Conservation (phyloP, 2,329 filamentous ascomycete species). For the Trichoderma aggressivum region DNA sequence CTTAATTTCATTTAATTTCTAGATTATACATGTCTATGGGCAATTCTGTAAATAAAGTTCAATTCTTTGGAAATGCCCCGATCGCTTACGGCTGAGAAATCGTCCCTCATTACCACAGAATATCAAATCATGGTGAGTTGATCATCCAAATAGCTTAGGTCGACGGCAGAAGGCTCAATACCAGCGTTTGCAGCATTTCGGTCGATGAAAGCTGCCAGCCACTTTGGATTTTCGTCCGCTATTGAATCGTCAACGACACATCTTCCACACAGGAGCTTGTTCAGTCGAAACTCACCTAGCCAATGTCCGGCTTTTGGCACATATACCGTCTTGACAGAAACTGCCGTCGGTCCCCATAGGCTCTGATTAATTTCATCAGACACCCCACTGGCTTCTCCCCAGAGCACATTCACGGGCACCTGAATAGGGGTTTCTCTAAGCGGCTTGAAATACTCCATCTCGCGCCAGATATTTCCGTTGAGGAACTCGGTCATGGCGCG, state of each 20-base stretch:
- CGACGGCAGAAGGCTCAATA: neutral
- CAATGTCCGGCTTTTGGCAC: slow-evolving; percentile 7
- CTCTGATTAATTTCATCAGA: slow-evolving; percentile 3
- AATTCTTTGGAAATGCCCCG: neutral
- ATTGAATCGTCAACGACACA: neutral
- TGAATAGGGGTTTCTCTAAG: slow-evolving; percentile 23
- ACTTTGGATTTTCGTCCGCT: slow-evolving; percentile 11
- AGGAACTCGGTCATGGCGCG: slow-evolving; percentile 39
- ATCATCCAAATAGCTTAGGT: neutral
- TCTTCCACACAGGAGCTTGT: neutral
- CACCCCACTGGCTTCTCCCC: slow-evolving; percentile 29
- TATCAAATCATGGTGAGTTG: neutral
- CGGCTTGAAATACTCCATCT: slow-evolving; percentile 36
- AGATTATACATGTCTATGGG: neutral
- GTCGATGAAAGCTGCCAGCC: neutral
- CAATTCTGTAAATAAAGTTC: neutral
- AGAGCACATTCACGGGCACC: slow-evolving; percentile 26
- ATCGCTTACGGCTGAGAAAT: neutral
- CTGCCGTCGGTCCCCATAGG: slow-evolving; percentile 6
- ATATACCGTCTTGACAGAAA: neutral
- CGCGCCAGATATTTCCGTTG: slow-evolving; percentile 31
- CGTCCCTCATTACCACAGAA: neutral
- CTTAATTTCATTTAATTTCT: neutral
- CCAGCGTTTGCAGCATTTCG: neutral
- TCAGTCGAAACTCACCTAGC: neutral